Conservation (phyloP, 352 stramenopile genomes). For the Phytophthora syringae region DNA sequence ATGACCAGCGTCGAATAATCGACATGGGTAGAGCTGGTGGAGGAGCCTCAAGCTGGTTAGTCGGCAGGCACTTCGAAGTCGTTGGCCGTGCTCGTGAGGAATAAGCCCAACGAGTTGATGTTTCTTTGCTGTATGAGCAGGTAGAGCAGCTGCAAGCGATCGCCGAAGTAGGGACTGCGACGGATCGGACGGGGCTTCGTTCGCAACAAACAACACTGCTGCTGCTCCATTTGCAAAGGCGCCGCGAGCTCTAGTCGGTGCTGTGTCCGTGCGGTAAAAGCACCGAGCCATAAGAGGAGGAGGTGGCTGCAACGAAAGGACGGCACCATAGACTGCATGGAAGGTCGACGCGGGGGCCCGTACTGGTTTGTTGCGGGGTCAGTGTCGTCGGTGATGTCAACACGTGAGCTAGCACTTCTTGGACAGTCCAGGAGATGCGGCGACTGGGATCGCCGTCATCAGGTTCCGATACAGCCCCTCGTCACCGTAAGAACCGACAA, state of each 20-base stretch:
- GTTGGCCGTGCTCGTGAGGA: slow-evolving; percentile 31
- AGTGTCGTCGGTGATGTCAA: slow-evolving; percentile 9
- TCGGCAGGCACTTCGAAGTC: slow-evolving; percentile 26
- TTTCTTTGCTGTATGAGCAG: slow-evolving; percentile 12
- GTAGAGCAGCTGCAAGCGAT: slow-evolving; percentile 9
- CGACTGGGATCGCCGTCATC: slow-evolving; percentile 32
- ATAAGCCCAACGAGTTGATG: slow-evolving; percentile 35
- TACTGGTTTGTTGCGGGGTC: slow-evolving; percentile 2
- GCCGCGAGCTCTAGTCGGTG: slow-evolving; percentile 33
- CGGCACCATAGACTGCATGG: slow-evolving; percentile 19
- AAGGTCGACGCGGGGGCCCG: slow-evolving; percentile 19
- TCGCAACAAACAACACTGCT: slow-evolving; percentile 56
- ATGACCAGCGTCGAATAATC: slow-evolving; percentile 11
- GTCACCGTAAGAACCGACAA: slow-evolving; percentile 28
- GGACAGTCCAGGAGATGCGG: slow-evolving; percentile 35
- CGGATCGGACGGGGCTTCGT: slow-evolving; percentile 25
- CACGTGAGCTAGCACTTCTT: slow-evolving; percentile 24
- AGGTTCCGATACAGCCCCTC: slow-evolving; percentile 15
- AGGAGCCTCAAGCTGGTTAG: slow-evolving; percentile 9
- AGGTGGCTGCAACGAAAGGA: slow-evolving; percentile 25
- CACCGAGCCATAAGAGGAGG: slow-evolving; percentile 49
- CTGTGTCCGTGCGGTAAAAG: slow-evolving; percentile 61
- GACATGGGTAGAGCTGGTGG: slow-evolving; percentile 2
- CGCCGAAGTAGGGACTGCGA: slow-evolving; percentile 40
- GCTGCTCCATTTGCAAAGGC: slow-evolving; percentile 57